phyloP scores from a whole-genome alignment of 805 yeast species.

The Yamadazyma akitaensis region DNA sequence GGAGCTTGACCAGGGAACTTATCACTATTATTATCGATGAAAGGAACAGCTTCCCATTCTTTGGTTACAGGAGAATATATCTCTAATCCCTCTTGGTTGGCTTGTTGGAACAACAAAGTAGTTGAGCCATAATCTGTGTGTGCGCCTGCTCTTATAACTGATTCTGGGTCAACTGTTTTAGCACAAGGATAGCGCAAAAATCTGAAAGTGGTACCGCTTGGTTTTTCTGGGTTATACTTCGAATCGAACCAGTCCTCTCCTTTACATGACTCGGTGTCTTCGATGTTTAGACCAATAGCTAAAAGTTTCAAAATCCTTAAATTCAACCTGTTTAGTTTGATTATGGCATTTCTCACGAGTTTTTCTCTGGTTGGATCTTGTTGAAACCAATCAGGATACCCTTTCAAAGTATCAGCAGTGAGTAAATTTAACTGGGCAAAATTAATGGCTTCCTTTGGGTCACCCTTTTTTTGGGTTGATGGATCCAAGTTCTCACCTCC shows the following conservation, averaged over 20 bases:
- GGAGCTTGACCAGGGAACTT: constrained; percentile 40
- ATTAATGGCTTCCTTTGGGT: constrained; percentile 70
- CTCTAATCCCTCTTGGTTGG: constrained; percentile 72
- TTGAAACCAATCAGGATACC: constrained; percentile 51
- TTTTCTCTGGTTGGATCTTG: constrained; percentile 37
- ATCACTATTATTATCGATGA: constrained; percentile 30
- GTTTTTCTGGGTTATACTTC: constrained; percentile 50
- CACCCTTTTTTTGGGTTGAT: constrained; percentile 39
- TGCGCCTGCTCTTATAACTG: constrained; percentile 73
- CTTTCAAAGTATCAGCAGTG: constrained; percentile 40
- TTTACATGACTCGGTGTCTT: constrained; percentile 33
- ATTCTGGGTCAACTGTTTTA: constrained; percentile 46
- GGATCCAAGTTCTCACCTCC: constrained; percentile 52
- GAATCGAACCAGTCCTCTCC: constrained; percentile 59
- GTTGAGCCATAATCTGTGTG: constrained; percentile 82
- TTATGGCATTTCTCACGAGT: constrained; percentile 32
- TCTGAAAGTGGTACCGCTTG: constrained; percentile 65
- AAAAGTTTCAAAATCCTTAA: constrained; percentile 50
- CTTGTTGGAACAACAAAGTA: constrained; percentile 68
- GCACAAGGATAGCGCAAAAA: constrained; percentile 70
- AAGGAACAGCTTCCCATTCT: constrained; percentile 70
- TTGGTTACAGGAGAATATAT: constrained; percentile 52
- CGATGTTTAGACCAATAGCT: constrained; percentile 62
- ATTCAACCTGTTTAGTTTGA: constrained; percentile 50
- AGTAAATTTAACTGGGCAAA: constrained; percentile 52